Conservation (phyloP, 805 yeast genomes). For the Suhomyces prunicola region DNA sequence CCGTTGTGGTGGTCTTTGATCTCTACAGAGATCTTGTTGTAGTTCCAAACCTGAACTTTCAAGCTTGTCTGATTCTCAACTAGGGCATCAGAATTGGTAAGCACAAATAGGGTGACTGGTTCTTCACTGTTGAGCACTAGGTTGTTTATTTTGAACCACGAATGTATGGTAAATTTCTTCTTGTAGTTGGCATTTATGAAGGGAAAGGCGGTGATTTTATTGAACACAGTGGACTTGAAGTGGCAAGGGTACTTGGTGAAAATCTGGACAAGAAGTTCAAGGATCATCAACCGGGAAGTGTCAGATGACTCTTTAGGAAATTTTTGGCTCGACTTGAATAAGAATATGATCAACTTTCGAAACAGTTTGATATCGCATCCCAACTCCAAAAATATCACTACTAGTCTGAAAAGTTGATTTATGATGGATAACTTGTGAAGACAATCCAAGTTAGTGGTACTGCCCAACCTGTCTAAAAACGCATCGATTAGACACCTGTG, state of each 20-base stretch:
- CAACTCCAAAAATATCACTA: constrained; percentile 27
- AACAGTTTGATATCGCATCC: constrained; percentile 29
- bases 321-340: neutral
- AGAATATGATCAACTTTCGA: constrained; percentile 17
- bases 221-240: constrained; percentile 28
- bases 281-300: constrained; percentile 12
- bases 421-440: constrained; percentile 9
- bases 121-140: constrained; percentile 7
- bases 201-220: constrained; percentile 20
- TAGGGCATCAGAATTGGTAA: constrained; percentile 24
- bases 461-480: constrained; percentile 11
- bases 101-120: constrained; percentile 19
- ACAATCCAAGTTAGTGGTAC: neutral
- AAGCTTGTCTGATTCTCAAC: constrained; percentile 19
- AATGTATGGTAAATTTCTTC: constrained; percentile 32
- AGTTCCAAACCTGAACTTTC: constrained; percentile 26
- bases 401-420: constrained; percentile 21
- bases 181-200: constrained; percentile 12
- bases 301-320: neutral
- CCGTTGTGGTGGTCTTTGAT: constrained; percentile 20
- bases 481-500: constrained; percentile 19
- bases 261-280: constrained; percentile 22
- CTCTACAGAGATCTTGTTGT: constrained; percentile 30
- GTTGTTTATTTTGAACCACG: constrained; percentile 37
- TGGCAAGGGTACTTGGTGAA: constrained; percentile 23